phyloP scores from a whole-genome alignment of 352 stramenopile species.

The Globisporangium polare region DNA sequence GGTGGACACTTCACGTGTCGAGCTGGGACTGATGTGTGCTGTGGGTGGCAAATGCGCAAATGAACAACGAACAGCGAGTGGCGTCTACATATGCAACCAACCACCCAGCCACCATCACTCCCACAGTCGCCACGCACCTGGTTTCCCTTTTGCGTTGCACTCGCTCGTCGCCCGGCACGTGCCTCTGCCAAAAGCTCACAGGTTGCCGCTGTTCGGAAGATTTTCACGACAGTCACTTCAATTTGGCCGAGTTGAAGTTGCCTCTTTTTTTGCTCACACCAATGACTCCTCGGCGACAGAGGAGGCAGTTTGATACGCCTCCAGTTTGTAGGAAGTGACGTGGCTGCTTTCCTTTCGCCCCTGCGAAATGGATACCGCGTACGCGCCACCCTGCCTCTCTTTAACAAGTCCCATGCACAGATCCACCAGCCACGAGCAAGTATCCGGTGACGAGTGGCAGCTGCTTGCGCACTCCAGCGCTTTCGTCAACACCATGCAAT shows the following conservation, averaged over 20 bases:
- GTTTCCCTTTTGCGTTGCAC: background rate
- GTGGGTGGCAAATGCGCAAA: conserved; percentile 7
- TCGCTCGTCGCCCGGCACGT: background rate
- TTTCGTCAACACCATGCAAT: background rate
- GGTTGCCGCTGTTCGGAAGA: background rate
- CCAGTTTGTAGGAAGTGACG: background rate
- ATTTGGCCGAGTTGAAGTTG: conserved; percentile 12
- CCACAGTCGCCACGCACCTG: background rate
- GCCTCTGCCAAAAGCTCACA: background rate
- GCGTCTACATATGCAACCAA: background rate
- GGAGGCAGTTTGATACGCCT: conserved; percentile 6
- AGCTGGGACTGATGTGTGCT: background rate
- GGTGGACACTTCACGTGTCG: background rate
- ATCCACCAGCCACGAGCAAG: too few relatives aligned
- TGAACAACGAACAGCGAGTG: conserved; percentile 1
- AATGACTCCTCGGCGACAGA: background rate
- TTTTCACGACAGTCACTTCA: background rate
- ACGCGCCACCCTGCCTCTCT: background rate
- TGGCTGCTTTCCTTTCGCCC: background rate
- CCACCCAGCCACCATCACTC: background rate
- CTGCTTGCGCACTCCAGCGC: background rate
- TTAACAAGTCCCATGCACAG: background rate
- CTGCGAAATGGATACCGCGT: background rate
- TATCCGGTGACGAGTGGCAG: background rate
- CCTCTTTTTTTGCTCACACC: background rate